Evolutionary conservation across 2,329 filamentous ascomycete genomes (phyloP).

Genomic region (Nectriaceae sp.): DNA sequence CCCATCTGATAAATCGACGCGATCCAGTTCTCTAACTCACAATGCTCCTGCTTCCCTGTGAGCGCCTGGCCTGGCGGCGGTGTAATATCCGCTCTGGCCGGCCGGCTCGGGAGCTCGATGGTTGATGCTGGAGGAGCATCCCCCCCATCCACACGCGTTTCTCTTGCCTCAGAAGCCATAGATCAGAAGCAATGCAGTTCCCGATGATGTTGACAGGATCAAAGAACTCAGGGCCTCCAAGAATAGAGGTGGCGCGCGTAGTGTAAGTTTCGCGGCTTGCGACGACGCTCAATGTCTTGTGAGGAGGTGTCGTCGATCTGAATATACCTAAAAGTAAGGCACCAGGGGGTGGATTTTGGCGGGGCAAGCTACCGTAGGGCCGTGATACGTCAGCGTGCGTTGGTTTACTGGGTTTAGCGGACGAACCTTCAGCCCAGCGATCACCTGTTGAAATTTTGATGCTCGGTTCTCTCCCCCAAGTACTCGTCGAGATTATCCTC

Average conservation of each 20-base stretch:
- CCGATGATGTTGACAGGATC: neutral
- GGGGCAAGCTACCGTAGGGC: constrained; percentile 25
- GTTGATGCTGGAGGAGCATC: constrained; percentile 13
- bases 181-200: constrained; percentile 6
- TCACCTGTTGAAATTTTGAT: no score
- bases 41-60: constrained; percentile 98
- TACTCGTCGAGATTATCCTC: no score
- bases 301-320: constrained; percentile 11
- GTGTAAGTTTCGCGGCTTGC: neutral
- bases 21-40: constrained; percentile 60
- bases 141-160: constrained; percentile 24
- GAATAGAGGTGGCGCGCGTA: neutral
- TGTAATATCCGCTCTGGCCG: constrained; percentile 29
- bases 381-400: no score
- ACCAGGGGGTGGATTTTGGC: constrained; percentile 14
- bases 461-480: no score
- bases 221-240: constrained; percentile 1
- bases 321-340: constrained; percentile 9
- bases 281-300: constrained; percentile 13
- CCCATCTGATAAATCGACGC: neutral
- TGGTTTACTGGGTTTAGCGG: no score
- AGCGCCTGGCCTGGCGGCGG: constrained; percentile 54
- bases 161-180: constrained; percentile 32
- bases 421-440: no score
- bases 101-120: constrained; percentile 33